Base-by-base conservation (phyloP, 805 yeast species). In the Cyberlindnera sargentensis region DNA sequence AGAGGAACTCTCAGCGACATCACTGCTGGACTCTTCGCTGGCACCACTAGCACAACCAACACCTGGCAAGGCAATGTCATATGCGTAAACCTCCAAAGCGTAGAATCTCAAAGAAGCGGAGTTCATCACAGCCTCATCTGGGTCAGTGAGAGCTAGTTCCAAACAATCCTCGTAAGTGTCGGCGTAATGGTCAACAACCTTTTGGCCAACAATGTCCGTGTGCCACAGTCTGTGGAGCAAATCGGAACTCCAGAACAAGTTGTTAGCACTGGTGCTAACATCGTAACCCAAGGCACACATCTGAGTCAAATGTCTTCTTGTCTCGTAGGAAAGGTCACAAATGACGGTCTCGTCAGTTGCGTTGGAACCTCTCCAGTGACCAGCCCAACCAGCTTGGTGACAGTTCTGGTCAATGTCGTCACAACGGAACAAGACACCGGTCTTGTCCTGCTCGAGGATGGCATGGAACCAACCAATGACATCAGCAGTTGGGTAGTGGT, bases 381-480 rank as follows among this genome's bases (percentile, higher is more conserved):
- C 72, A 6, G 71, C 68, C 57, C 64, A 67, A 28, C 62, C 60
- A 27, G 53, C 60, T 24, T 55, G 49, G 26, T 59, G 45, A 54
- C 72, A 68, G 41, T 56, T 50, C 5, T 65, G 67, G 46, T 67
- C 71, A 11, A 57, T 48, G 44, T 67, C 67, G 47, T 68, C 73
- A 58, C 72, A 68, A 38, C 72, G 56, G 51, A 63, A 61, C 10
- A 66, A 40, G 23, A 60, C 53, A 33, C 62, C 63, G 23, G 56
- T 55, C 44, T 67, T 67, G 26, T 63, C 57, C 31, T 63, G 62
- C 36, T 58, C 56, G n/a, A 62, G 56, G 31, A 66, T 39, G 34
- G 53, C 53, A n/a, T 64, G 67, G 36, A 53, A 57, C 44, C 58
- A 51, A 29, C 73, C 72, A 37, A 65, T 45, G 11, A 68, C 71